phyloP scores from a whole-genome alignment of 805 yeast genomes.

The Lachancea sp. region DNA sequence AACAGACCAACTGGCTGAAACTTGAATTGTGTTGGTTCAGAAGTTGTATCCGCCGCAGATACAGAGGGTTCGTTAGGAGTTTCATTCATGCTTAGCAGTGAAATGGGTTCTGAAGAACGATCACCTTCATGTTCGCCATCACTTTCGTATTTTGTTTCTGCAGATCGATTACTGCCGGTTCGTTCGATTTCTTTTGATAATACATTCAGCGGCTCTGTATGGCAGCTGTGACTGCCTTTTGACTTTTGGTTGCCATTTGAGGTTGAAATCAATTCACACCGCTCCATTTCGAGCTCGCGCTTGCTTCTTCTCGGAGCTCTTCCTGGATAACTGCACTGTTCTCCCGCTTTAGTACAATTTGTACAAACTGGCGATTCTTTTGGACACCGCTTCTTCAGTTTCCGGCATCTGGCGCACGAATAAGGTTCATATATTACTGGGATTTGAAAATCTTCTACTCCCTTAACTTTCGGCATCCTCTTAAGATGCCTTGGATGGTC shows the following conservation, averaged over 20 bases:
- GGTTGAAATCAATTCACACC: neutral
- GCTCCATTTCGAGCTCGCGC: constrained; percentile 21
- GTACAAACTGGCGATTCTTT: constrained; percentile 39
- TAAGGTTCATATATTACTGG: constrained; percentile 18
- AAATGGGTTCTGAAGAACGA: constrained; percentile 1
- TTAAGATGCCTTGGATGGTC: neutral
- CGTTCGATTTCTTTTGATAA: neutral
- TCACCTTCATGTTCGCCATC: constrained; percentile 1
- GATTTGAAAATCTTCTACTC: neutral
- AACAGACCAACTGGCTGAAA: constrained; percentile 7
- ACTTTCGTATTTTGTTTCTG: neutral
- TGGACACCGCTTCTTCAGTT: constrained; percentile 45
- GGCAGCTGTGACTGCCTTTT: constrained; percentile 2
- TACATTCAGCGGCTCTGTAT: neutral
- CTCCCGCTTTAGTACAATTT: constrained; percentile 38
- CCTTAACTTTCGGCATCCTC: neutral
- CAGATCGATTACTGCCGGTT: neutral
- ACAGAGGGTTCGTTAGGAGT: neutral
- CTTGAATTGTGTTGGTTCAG: neutral
- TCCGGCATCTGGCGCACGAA: constrained; percentile 44
- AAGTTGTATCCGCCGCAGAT: neutral
- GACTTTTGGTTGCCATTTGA: neutral
- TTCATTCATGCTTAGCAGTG: neutral
- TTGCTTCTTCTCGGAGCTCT: constrained; percentile 38
- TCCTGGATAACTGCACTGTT: constrained; percentile 39